Evolutionary conservation across 177 flowering plant species (phyloP), one percentile per base, ranked within the genome.

Genomic region (Vitis hybrid): DNA sequence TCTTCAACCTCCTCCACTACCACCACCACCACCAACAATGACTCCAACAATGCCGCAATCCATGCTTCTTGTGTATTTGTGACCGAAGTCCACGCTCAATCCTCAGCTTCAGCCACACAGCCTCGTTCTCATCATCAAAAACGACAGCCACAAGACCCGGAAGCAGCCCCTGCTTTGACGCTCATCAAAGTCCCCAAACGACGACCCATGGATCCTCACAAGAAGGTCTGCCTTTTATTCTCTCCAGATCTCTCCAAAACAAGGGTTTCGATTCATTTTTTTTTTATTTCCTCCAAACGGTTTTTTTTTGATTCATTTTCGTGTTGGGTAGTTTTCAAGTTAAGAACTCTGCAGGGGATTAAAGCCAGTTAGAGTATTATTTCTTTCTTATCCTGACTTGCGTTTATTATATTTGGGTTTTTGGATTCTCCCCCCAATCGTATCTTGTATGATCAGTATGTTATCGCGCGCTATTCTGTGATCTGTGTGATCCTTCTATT

Each of bases 191-290:
- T 83, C 3, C 80, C 81, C 20, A 60, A 73, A 7, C 77, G 78
- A 5, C 59, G 29, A 13, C 29, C 71, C 59, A 83, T 83, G 86
- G 81, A 83, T 76, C 52, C 78, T 18, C 75, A 71, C 33, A 82
- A 75, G 71, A 80, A 78, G 81, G 83, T 83, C 60, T 33, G 49
- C 8, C 31, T 64, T 48, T 48, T 33, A 64, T 39, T 64, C 18
- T 64, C 19, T 64, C 13, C 20, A 9, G 15, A n/a, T 51, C 55
- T 29, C 31, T 29, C 31, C 31, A 29, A 29, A 29, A 29, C 31
- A 29, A 29, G 31, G 31, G 48, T 39, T 39, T 5, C 48, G 8
- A 39, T 8, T 8, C 0, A 39, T 39, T 39, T 39, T 39, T 8
- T 19, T 39, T 8, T 7, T 1, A 39, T 39, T 39, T 39, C 48